Percentiles rank a stretch among this genome's conserved stretches.
Evolutionary conservation across 2,329 filamentous ascomycete genomes (phyloP).

Genomic region (Venturia oleaginea): DNA sequence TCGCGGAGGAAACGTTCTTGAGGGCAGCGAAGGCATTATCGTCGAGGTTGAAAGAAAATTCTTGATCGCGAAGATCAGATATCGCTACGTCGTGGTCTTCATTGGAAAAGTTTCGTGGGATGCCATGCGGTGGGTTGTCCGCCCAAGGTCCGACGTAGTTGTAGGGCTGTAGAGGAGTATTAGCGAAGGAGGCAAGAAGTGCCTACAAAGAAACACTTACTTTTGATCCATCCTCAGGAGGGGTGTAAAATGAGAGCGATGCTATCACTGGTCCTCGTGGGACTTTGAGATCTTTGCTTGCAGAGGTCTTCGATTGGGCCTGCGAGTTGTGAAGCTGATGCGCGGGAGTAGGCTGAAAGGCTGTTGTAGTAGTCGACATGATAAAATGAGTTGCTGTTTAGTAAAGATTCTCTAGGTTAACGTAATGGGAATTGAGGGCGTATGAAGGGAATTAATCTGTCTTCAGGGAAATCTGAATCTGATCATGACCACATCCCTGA

Average conservation of each 20-base stretch:
- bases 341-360: slow-evolving; percentile 21
- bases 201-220: neutral
- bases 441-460: neutral
- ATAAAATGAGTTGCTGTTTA: neutral
- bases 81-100: slow-evolving; percentile 47
- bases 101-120: slow-evolving; percentile 55
- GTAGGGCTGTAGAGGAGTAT: slow-evolving; percentile 38
- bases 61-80: slow-evolving; percentile 63
- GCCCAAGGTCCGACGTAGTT: slow-evolving; percentile 46
- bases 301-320: neutral
- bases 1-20: slow-evolving; percentile 46
- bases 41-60: slow-evolving; percentile 59
- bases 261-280: slow-evolving; percentile 55
- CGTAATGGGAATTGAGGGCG: neutral
- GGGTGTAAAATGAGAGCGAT: slow-evolving; percentile 55
- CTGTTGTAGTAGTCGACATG: slow-evolving; percentile 2
- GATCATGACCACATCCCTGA: neutral
- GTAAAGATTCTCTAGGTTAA: neutral
- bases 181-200: neutral
- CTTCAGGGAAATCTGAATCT: neutral
- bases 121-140: slow-evolving; percentile 50
- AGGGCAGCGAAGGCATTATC: slow-evolving; percentile 65
- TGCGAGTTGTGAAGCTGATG: slow-evolving; percentile 27
- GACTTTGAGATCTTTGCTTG: slow-evolving; percentile 26
- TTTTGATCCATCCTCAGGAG: slow-evolving; percentile 48